Evolutionary conservation across 2,329 filamentous ascomycete species (phyloP), one percentile per base, ranked within the genome.

Genomic region (Gaeumannomyces tritici): DNA sequence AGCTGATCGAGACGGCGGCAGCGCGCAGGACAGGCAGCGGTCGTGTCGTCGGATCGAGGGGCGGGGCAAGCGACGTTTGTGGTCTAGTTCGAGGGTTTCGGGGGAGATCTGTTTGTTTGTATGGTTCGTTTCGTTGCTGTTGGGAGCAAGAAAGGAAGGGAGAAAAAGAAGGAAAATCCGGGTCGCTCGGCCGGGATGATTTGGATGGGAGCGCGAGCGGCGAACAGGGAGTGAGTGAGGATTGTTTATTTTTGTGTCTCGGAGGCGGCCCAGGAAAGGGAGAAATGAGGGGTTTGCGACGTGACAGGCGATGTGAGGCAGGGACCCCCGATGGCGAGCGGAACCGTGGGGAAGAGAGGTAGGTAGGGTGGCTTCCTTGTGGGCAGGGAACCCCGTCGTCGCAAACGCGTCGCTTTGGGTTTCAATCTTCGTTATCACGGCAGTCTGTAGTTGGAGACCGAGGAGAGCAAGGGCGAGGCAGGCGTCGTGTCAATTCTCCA

Each of bases 341-440:
- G 42, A n/a, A 24, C 42, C 42, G 42, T 51, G 21, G 42, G 42
- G 42, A 51, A 24, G 42, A 21, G 42, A 8, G 55, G 26, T 6
- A 29, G 8, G n/a, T 57, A 21, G 26, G 28, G 31, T 33, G 12
- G 31, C 31, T n/a, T n/a, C n/a, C 8, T 57, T 18, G n/a, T 29
- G 21, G 55, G 28, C 26, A 31, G 26, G 24, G 26, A 9, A 57
- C 21, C 29, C 56, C 7, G 56, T 3, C 56, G 56, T n/a, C 15
- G 68, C 62, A 72, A 4, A 68, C 73, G 42, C 24, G 21, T 21
- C 42, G n/a, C n/a, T n/a, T n/a, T 51, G 42, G 42, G n/a, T n/a
- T n/a, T n/a, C n/a, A n/a, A n/a, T n/a, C n/a, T 24, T 51, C 42
- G 42, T n/a, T 51, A 24, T 51, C 15, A 18, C 35, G 18, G 15